Conservation (phyloP, 345 rosid species). For the Pseudoturritis turrita region DNA sequence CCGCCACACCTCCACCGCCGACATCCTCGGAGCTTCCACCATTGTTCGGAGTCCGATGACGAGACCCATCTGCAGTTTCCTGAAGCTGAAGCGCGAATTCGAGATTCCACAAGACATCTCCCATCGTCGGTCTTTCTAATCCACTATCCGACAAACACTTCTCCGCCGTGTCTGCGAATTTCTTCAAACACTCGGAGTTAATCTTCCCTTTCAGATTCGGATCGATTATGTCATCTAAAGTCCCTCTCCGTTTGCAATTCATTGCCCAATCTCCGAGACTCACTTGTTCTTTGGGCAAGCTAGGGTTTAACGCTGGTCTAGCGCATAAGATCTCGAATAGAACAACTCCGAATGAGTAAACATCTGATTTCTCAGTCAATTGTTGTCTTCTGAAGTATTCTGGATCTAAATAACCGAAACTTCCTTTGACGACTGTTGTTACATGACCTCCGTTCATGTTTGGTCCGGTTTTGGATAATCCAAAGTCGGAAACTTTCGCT, state of each 20-base stretch:
- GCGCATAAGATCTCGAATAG: conserved; percentile 74
- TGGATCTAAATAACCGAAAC: conserved; percentile 88
- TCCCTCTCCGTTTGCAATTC: conserved; percentile 46
- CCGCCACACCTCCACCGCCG: conserved; percentile 13
- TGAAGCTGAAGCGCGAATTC: conserved; percentile 64
- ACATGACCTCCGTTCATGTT: conserved; percentile 76
- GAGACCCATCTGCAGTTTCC: conserved; percentile 35
- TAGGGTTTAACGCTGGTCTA: conserved; percentile 73
- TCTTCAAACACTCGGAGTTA: conserved; percentile 50
- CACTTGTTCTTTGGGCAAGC: conserved; percentile 69
- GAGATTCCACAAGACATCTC: conserved; percentile 78
- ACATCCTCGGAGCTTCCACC: conserved; percentile 18
- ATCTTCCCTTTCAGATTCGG: conserved; percentile 52
- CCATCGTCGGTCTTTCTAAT: conserved; percentile 71
- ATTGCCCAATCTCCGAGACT: conserved; percentile 89
- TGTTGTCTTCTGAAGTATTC: conserved; percentile 81
- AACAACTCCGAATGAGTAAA: conserved; percentile 90
- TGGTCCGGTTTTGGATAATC: conserved; percentile 75
- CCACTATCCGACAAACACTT: conserved; percentile 68
- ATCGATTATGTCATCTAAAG: conserved; percentile 57
- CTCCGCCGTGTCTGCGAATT: conserved; percentile 59
- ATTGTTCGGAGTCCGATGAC: background rate
- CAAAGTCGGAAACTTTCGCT: conserved; percentile 83
- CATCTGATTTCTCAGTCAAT: conserved; percentile 78
- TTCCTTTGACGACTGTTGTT: conserved; percentile 81